Evolutionary conservation across 192 early-diverging fungal genomes (phyloP).

Genomic region (Gaertneriomyces sp.): DNA sequence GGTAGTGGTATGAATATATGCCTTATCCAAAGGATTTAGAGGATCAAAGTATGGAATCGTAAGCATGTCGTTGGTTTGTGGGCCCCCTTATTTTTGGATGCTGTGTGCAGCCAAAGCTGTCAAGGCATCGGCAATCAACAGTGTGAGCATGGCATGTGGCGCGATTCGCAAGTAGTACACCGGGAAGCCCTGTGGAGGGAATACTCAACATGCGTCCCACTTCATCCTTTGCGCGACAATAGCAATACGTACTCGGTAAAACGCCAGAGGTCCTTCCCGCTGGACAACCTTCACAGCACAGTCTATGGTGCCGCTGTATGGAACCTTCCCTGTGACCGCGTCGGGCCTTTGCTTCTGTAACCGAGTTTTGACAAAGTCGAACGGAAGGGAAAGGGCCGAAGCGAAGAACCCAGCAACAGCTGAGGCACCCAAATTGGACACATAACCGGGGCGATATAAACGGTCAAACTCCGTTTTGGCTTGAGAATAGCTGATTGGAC

Average conservation of each 20-base stretch:
- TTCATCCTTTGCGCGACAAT: neutral
- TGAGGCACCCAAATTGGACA: slow-evolving; percentile 40
- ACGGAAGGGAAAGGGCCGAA: slow-evolving; percentile 50
- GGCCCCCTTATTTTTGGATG: slow-evolving; percentile 1
- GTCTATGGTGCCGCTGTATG: slow-evolving; percentile 49
- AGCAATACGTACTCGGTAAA: slow-evolving; percentile 39
- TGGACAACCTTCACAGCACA: slow-evolving; percentile 46
- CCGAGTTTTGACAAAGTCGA: slow-evolving; percentile 57
- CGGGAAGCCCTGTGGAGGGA: slow-evolving; percentile 39
- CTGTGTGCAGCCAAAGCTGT: slow-evolving; percentile 23
- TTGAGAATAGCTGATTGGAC: slow-evolving; percentile 34
- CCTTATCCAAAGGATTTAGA: too few species aligned
- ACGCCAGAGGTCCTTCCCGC: slow-evolving; percentile 46
- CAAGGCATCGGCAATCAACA: slow-evolving; percentile 38
- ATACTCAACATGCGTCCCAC: slow-evolving; percentile 8
- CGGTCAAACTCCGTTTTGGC: slow-evolving; percentile 41
- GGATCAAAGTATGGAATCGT: too few species aligned
- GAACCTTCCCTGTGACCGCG: slow-evolving; percentile 28
- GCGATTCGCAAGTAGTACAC: slow-evolving; percentile 58
- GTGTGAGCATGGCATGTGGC: slow-evolving; percentile 54
- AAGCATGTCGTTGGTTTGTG: neutral
- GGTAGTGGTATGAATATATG: too few species aligned
- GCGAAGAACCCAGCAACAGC: slow-evolving; percentile 58
- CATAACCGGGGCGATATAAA: slow-evolving; percentile 29
- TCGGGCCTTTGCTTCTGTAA: slow-evolving; percentile 53